Evolutionary conservation across 1,139 yeast genomes (phyloP).

Genomic region (Yarrowia galli): DNA sequence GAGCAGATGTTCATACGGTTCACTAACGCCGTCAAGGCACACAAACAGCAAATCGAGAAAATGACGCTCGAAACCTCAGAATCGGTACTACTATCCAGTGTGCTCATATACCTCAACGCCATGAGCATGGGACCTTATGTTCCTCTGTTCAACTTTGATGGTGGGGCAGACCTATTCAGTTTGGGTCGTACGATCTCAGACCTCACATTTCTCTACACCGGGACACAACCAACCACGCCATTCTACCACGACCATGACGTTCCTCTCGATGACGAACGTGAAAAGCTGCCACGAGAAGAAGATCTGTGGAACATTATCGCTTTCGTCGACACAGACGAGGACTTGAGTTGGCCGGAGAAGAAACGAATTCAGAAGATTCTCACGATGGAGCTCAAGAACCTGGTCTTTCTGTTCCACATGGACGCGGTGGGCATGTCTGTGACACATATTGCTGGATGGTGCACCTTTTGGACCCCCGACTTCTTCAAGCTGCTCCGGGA

Average conservation of each 20-base stretch:
- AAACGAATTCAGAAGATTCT: conserved; percentile 7
- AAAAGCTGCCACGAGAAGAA: conserved; percentile 11
- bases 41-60: background rate
- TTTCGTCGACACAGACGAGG: conserved; percentile 4
- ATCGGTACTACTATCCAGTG: background rate
- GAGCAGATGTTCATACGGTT: conserved; percentile 1
- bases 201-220: background rate
- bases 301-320: conserved; percentile 26
- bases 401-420: conserved; percentile 12
- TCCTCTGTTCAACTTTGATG: conserved; percentile 21
- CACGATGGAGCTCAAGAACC: conserved; percentile 10
- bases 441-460: conserved; percentile 2
- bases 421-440: conserved; percentile 10
- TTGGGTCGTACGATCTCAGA: conserved; percentile 4
- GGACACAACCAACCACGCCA: background rate
- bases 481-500: conserved; percentile 1
- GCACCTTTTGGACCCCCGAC: conserved; percentile 15
- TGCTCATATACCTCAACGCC: conserved; percentile 22
- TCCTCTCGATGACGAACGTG: background rate
- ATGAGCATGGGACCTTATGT: conserved; percentile 15
- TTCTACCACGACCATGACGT: background rate
- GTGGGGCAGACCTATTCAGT: conserved; percentile 8
- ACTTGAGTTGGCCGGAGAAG: background rate
- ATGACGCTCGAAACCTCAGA: background rate
- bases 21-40: background rate